phyloP scores from a whole-genome alignment of 1,284 basidiomycete species.

The Trametes pubescens region DNA sequence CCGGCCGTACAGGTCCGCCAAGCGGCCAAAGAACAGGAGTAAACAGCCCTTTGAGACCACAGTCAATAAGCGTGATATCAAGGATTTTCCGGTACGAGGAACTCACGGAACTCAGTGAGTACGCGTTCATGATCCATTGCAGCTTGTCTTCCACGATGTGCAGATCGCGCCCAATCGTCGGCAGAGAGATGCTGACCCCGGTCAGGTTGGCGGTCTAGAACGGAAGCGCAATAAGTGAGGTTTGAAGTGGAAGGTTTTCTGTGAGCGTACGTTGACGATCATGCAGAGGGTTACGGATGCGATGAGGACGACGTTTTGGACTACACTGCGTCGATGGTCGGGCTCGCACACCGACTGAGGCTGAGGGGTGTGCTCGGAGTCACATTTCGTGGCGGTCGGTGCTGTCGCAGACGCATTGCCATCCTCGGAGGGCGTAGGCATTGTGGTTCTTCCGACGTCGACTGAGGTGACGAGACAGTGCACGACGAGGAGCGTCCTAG shows the following conservation, averaged over 20 bases:
- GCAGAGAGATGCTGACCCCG: constrained; percentile 5
- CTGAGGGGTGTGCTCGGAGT: not conserved
- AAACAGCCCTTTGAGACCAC: constrained; percentile 57
- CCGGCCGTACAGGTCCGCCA: constrained; percentile 68
- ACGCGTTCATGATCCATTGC: constrained; percentile 12
- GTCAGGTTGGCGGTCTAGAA: constrained; percentile 5
- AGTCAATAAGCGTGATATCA: not conserved
- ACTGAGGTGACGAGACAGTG: no score
- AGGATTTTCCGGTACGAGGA: no score
- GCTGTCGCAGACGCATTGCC: not conserved
- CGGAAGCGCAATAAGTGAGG: not conserved
- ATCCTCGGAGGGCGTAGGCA: no score
- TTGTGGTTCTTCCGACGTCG: no score
- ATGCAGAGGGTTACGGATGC: not conserved
- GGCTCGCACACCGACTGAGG: not conserved
- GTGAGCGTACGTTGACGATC: not conserved
- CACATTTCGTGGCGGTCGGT: not conserved
- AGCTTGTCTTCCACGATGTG: constrained; percentile 9
- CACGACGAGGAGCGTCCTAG: no score
- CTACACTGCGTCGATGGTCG: not conserved
- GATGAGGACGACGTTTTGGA: not conserved
- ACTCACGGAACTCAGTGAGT: constrained; percentile 8
- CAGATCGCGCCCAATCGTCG: constrained; percentile 6
- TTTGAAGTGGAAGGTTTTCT: not conserved
- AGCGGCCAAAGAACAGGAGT: constrained; percentile 63